These are phyloP conservation scores for Cydonia oblonga DNA, from an alignment of 331 rosid species.

Conservation along the genomic window DNA sequence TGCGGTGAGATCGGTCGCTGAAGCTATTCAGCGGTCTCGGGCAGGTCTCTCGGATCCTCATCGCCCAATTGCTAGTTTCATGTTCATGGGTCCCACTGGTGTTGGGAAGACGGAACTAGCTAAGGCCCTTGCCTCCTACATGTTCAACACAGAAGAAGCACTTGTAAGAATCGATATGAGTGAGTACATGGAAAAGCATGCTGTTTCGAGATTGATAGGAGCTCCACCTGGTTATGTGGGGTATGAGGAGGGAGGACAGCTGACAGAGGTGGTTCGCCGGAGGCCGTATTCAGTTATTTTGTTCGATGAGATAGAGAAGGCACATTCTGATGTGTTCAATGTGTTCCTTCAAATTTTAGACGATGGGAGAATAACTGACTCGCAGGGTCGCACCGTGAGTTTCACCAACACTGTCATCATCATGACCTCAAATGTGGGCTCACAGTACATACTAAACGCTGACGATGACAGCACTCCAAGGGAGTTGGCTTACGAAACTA, in stretches of 20 bases:
- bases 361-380: conserved; percentile 92
- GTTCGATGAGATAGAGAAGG: conserved; percentile 96
- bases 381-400: conserved; percentile 89
- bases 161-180: conserved; percentile 97
- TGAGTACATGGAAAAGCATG: conserved; percentile 96
- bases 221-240: conserved; percentile 99
- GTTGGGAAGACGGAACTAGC: conserved; percentile 97
- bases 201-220: conserved; percentile 86
- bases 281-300: conserved; percentile 87
- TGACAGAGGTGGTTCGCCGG: conserved; percentile 81
- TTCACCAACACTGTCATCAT: conserved; percentile 87
- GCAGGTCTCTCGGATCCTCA: conserved; percentile 97
- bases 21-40: conserved; percentile 89
- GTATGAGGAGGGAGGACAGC: conserved; percentile 95
- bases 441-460: conserved; percentile 75
- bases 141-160: conserved; percentile 96
- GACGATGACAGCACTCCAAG: conserved; percentile 49
- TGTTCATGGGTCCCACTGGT: conserved; percentile 99
- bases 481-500: conserved; percentile 58
- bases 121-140: conserved; percentile 84
- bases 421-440: conserved; percentile 97
- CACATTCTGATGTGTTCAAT: conserved; percentile 83
- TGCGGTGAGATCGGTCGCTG: conserved; percentile 89
- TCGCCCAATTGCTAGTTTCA: conserved; percentile 95
- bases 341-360: conserved; percentile 93